Evolutionary conservation across 2,329 filamentous ascomycete species (phyloP).

Genomic region (Penicillium sclerotiorum): DNA sequence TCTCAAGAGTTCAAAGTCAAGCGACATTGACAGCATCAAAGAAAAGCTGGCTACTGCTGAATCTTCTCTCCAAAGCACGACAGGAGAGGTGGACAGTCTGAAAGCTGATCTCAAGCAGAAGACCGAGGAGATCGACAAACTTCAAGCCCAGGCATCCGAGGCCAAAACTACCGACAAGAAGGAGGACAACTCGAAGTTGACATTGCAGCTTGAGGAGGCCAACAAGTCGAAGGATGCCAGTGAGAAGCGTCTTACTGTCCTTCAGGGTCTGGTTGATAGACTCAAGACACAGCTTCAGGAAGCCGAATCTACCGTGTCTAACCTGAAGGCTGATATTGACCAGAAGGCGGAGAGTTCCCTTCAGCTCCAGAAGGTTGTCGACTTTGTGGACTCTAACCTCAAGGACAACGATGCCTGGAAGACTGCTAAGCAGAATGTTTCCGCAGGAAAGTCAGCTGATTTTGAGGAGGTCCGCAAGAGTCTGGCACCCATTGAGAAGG

Average conservation of each 20-base stretch:
- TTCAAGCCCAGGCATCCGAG: conserved; percentile 33
- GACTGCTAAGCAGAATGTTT: conserved; percentile 35
- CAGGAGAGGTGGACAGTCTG: conserved; percentile 36
- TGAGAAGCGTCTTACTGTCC: conserved; percentile 57
- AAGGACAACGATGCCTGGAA: conserved; percentile 40
- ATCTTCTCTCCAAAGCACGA: conserved; percentile 32
- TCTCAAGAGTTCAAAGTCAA: conserved; percentile 44
- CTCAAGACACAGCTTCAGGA: conserved; percentile 57
- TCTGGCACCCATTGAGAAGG: conserved; percentile 28
- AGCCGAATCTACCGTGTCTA: conserved; percentile 54
- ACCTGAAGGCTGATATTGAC: conserved; percentile 46
- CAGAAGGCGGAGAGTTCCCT: conserved; percentile 41
- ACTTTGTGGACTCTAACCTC: conserved; percentile 45
- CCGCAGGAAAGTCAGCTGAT: conserved; percentile 35
- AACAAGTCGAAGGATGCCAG: conserved; percentile 42
- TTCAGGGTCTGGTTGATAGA: conserved; percentile 59
- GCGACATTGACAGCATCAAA: conserved; percentile 47
- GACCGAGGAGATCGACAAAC: conserved; percentile 40
- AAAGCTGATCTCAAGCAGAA: conserved; percentile 45
- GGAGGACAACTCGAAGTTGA: conserved; percentile 28
- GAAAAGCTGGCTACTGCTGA: conserved; percentile 38
- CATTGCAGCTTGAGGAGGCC: conserved; percentile 36
- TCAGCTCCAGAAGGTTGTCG: conserved; percentile 37
- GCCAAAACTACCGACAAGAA: conserved; percentile 21
- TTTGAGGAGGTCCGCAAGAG: conserved; percentile 40